A percentile compares a stretch with the other conserved stretches of the same genome.
These are phyloP conservation scores for Pinus tabuliformis DNA, from an alignment of 75 land plant genomes.

Conservation along the genomic window DNA sequence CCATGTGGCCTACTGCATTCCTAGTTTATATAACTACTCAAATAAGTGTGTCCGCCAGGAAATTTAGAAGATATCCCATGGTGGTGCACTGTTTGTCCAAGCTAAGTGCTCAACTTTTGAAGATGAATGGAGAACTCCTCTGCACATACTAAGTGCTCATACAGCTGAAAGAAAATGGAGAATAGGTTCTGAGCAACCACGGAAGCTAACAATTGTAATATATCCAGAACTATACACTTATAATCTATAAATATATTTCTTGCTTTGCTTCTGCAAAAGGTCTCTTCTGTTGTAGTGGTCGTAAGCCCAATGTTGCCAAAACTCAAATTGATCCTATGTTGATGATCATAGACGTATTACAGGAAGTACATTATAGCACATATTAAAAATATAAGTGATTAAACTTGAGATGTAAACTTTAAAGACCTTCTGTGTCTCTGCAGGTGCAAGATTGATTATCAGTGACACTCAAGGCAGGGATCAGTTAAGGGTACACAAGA, in stretches of 20 bases:
- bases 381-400: neutral
- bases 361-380: neutral
- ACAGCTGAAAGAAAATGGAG: too few relatives aligned
- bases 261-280: neutral
- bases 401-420: neutral
- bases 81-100: too few relatives aligned
- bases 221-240: neutral
- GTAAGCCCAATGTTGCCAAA: neutral
- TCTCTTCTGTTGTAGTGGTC: neutral
- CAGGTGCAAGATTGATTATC: slow-evolving; percentile 45
- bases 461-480: slow-evolving; percentile 46
- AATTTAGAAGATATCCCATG: too few relatives aligned
- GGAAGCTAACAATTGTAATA: neutral
- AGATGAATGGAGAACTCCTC: too few relatives aligned
- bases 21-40: too few relatives aligned
- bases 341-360: neutral
- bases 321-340: neutral
- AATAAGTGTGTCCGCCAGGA: too few relatives aligned
- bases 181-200: too few relatives aligned
- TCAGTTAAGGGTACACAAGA: slow-evolving; percentile 21
- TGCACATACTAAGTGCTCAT: too few relatives aligned
- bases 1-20: too few relatives aligned
- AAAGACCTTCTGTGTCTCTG: neutral
- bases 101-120: too few relatives aligned
- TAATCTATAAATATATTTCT: neutral